phyloP scores from a whole-genome alignment of 2,329 filamentous ascomycete species.

The Colletotrichum liaoningense region DNA sequence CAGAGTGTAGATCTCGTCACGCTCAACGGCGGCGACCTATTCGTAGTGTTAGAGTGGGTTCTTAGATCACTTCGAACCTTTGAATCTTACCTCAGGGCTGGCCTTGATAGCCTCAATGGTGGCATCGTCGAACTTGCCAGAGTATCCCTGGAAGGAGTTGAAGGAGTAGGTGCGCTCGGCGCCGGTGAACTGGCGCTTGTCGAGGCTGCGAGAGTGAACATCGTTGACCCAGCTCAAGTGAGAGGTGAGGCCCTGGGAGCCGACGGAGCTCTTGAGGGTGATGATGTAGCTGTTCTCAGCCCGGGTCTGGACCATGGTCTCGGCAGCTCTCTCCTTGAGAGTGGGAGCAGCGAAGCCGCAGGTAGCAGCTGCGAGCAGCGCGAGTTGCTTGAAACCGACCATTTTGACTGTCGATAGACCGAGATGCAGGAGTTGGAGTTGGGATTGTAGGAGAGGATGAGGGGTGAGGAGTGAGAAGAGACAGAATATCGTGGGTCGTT shows the following conservation, averaged over 20 bases:
- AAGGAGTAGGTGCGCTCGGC: conserved; percentile 38
- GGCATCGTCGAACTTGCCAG: conserved; percentile 54
- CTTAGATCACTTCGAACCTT: rapidly evolving
- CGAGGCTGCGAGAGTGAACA: conserved; percentile 46
- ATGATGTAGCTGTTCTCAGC: conserved; percentile 57
- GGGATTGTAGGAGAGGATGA: conserved; percentile 18
- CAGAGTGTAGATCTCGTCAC: conserved; percentile 42
- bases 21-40: conserved; percentile 48
- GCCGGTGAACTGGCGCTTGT: conserved; percentile 42
- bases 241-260: conserved; percentile 39
- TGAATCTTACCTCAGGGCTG: conserved; percentile 51
- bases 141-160: conserved; percentile 54
- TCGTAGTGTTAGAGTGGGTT: conserved; percentile 11
- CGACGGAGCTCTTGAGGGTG: conserved; percentile 53
- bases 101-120: conserved; percentile 53
- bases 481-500: background rate
- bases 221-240: conserved; percentile 44
- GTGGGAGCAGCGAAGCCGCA: conserved; percentile 31
- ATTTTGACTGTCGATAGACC: conserved; percentile 20
- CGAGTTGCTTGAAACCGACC: conserved; percentile 36
- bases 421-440: conserved; percentile 11
- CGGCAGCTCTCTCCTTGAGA: conserved; percentile 11
- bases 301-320: conserved; percentile 33
- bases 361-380: conserved; percentile 34
- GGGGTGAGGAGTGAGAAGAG: conserved; percentile 2